Evolutionary conservation across 1,139 yeast genomes (phyloP), one percentile per base, ranked within the genome.

Genomic region (Yamadazyma friedrichii): DNA sequence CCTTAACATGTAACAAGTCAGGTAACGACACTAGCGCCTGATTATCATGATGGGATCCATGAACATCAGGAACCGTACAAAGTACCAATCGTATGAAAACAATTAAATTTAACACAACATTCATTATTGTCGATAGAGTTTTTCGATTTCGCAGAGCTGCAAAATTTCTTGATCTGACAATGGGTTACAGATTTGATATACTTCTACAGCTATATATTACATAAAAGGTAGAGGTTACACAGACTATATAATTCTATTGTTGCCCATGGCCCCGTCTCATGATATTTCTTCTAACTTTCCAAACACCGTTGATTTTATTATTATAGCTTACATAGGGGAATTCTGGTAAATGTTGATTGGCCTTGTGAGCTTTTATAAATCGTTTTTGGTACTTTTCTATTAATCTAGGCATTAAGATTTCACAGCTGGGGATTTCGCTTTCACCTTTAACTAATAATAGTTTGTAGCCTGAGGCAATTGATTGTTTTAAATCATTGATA

Each of bases 201-300:
- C n/a, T n/a, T n/a, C n/a, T n/a, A n/a, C n/a, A n/a, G n/a, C n/a
- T n/a, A n/a, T n/a, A n/a, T n/a, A n/a, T n/a, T n/a, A n/a, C n/a
- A n/a, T n/a, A n/a, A n/a, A n/a, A n/a, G n/a, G n/a, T 26, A 26
- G 12, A 26, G 11, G 12, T 26, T 26, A 30, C 8, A 6, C 5
- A 32, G 8, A 32, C n/a, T 32, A 16, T 17, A 26, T 4, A n/a
- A 11, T 12, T 25, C 17, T 29, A 35, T 31, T 42, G 48, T 20
- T 63, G 24, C 8, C 24, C 24, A 20, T 20, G 67, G 9, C 62
- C 49, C 37, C 80, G 63, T 60, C 88, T 70, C 62, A 67, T 65
- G n/a, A 83, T 75, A 50, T 83, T 84, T 46, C 86, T 64, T 45
- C 94, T 63, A 1, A 78, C 74, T 50, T 76, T 78, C 78, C 86